These are phyloP conservation scores for Pulchroboletus neoregius DNA, from an alignment of 1,284 basidiomycete genomes.

Conservation along the genomic window DNA sequence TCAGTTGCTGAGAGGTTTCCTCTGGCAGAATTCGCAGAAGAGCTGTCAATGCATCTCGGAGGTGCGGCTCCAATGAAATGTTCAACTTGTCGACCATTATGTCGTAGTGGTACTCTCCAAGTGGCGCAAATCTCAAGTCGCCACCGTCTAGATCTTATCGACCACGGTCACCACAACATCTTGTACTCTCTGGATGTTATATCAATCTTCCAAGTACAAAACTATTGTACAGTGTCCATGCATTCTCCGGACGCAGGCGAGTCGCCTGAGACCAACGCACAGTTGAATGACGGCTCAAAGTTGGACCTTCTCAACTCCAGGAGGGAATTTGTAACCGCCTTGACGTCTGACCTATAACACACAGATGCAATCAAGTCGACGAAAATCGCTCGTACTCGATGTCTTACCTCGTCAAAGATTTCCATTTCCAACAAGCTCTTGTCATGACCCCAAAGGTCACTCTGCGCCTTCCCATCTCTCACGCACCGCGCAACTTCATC, in stretches of 20 bases:
- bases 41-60: conserved; percentile 45
- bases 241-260: neutral
- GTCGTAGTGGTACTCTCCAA: neutral
- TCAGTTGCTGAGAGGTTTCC: conserved; percentile 42
- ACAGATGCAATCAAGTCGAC: neutral
- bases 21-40: conserved; percentile 45
- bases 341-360: conserved; percentile 47
- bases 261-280: neutral
- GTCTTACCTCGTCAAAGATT: conserved; percentile 73
- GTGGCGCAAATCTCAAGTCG: neutral
- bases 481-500: conserved; percentile 84
- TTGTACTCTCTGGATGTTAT: too few relatives aligned
- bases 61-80: conserved; percentile 66
- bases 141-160: too few relatives aligned
- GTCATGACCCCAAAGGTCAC: conserved; percentile 66
- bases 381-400: neutral
- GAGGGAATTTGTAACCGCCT: conserved; percentile 45
- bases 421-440: conserved; percentile 78
- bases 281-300: conserved; percentile 18
- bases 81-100: conserved; percentile 39
- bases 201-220: neutral
- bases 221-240: conserved; percentile 3
- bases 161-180: too few relatives aligned
- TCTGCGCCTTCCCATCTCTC: conserved; percentile 72
- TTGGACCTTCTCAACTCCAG: conserved; percentile 43